These are phyloP conservation scores for Coemansia sp. DNA, from an alignment of 192 early-diverging fungal species.

Conservation along the genomic window DNA sequence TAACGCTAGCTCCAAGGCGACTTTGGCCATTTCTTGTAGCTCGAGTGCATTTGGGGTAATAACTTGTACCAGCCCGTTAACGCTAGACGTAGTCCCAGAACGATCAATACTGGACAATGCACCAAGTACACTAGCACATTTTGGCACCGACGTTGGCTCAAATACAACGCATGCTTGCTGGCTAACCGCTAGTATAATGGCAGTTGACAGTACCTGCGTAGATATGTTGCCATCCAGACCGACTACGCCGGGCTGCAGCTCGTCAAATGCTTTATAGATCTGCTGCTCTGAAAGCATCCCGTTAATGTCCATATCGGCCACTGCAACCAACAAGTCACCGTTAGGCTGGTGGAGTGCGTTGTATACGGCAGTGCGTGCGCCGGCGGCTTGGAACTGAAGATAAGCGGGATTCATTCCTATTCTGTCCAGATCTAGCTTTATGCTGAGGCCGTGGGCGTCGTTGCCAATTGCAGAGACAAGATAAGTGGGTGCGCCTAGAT, in stretches of 20 bases:
- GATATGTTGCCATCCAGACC: slow-evolving; percentile 80
- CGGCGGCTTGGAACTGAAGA: slow-evolving; percentile 23
- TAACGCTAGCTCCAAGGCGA: slow-evolving; percentile 25
- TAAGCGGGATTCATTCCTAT: slow-evolving; percentile 63
- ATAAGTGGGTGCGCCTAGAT: slow-evolving; percentile 64
- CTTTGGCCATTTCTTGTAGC: slow-evolving; percentile 62
- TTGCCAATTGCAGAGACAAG: slow-evolving; percentile 75
- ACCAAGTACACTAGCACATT: slow-evolving; percentile 65
- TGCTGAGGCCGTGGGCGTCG: slow-evolving; percentile 66
- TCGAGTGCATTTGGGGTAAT: slow-evolving; percentile 80
- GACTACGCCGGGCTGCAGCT: slow-evolving; percentile 48
- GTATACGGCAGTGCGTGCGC: slow-evolving; percentile 75
- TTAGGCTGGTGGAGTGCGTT: slow-evolving; percentile 73
- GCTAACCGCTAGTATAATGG: slow-evolving; percentile 46
- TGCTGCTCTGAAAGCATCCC: slow-evolving; percentile 48
- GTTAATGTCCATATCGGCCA: slow-evolving; percentile 94
- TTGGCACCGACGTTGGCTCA: slow-evolving; percentile 92
- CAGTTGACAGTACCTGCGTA: slow-evolving; percentile 45
- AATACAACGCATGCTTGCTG: slow-evolving; percentile 63
- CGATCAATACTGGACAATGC: slow-evolving; percentile 52
- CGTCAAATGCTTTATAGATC: slow-evolving; percentile 12
- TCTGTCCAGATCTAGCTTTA: slow-evolving; percentile 60
- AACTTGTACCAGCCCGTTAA: slow-evolving; percentile 50
- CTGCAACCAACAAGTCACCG: slow-evolving; percentile 78
- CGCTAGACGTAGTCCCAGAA: background rate